Conservation (phyloP, 2,329 filamentous ascomycete genomes). For the Capronia epimyces region DNA sequence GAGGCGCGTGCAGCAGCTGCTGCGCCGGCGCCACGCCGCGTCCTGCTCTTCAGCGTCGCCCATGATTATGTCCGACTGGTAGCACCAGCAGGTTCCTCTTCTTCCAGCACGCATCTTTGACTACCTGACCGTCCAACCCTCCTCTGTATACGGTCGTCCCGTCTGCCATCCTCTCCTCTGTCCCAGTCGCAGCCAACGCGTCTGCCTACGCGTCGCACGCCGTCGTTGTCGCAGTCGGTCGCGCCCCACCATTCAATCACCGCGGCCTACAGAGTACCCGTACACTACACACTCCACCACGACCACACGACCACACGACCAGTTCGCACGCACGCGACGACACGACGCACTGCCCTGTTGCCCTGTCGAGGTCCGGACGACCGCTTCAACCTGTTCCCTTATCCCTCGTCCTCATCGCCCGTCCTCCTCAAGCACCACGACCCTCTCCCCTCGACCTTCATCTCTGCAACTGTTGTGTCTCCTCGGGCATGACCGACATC, state of each 20-base stretch:
- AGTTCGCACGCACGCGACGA: slow-evolving; percentile 5
- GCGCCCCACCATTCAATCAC: slow-evolving; percentile 1
- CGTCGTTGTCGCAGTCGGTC: not conserved
- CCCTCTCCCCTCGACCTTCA: not conserved
- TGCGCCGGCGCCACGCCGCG: not conserved
- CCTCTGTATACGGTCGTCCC: not conserved
- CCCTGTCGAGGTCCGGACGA: not conserved
- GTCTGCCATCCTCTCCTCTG: not conserved
- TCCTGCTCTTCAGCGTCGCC: too few species aligned
- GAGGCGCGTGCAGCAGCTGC: slow-evolving; percentile 1
- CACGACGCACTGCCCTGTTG: slow-evolving; percentile 4
- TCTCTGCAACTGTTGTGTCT: not conserved
- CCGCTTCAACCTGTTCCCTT: slow-evolving; percentile 2
- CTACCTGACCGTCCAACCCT: not conserved
- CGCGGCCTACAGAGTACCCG: not conserved
- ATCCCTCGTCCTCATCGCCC: not conserved
- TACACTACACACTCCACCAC: slow-evolving; percentile 3
- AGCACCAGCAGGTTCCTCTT: too few species aligned
- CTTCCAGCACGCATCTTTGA: too few species aligned
- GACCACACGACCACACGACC: slow-evolving; percentile 10
- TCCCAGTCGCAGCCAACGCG: not conserved
- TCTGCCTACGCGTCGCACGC: not conserved
- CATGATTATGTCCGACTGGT: too few species aligned
- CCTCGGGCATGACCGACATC: slow-evolving; percentile 7
- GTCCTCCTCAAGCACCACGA: not conserved